These are phyloP conservation scores for Vitis labrusca DNA, from an alignment of 164 flowering plant genomes.

Conservation along the genomic window DNA sequence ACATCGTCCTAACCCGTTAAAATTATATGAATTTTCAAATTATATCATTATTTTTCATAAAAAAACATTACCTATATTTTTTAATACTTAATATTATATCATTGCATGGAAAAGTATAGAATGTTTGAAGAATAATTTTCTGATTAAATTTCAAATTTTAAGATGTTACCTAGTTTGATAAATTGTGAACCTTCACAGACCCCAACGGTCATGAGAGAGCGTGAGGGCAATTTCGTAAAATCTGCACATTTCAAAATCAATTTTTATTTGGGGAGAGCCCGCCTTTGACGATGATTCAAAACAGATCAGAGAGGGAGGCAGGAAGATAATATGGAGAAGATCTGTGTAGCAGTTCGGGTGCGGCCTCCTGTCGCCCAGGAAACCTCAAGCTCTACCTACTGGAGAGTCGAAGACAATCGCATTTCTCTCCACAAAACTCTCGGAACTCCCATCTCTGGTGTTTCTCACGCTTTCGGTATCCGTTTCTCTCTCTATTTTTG, in stretches of 20 bases:
- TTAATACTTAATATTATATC: too few relatives aligned
- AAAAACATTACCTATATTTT: too few relatives aligned
- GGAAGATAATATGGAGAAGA: slow-evolving; percentile 66
- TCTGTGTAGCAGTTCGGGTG: slow-evolving; percentile 84
- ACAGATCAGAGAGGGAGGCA: background rate
- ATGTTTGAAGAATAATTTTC: too few relatives aligned
- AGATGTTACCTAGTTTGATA: background rate
- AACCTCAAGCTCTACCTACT: slow-evolving; percentile 35
- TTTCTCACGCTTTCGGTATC: slow-evolving; percentile 75
- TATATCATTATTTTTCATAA: too few relatives aligned
- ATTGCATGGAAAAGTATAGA: too few relatives aligned
- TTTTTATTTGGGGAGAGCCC: background rate
- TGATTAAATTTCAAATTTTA: too few relatives aligned
- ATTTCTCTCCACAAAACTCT: slow-evolving; percentile 71
- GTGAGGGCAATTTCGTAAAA: background rate
- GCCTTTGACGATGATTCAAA: background rate
- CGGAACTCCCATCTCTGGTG: slow-evolving; percentile 72
- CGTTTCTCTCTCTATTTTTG: background rate
- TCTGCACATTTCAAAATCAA: background rate
- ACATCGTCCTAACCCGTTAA: too few relatives aligned
- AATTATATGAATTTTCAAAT: too few relatives aligned
- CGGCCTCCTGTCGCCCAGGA: slow-evolving; percentile 50
- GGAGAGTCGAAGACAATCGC: slow-evolving; percentile 82
- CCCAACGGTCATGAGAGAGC: background rate
- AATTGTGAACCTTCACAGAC: too few relatives aligned